phyloP scores from a whole-genome alignment of 345 rosid species.

The Lenwebbia sp. region DNA sequence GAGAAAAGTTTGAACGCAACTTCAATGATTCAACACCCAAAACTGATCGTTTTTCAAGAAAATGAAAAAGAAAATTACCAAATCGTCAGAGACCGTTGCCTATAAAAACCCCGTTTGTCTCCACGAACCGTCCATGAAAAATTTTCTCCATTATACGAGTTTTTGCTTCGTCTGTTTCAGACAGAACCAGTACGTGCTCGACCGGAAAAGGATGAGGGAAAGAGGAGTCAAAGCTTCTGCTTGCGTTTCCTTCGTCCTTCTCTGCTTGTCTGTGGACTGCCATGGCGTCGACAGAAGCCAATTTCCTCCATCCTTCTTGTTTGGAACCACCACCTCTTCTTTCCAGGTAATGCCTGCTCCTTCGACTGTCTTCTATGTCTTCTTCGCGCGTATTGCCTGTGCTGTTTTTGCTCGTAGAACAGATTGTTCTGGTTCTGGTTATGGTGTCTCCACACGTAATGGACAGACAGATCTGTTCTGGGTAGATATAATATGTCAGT shows the following conservation, averaged over 20 bases:
- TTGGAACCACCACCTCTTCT: constrained; percentile 1
- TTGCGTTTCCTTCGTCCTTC: background rate
- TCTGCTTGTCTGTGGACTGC: background rate
- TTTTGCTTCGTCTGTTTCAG: background rate
- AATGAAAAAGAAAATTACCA: background rate
- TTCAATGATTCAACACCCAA: background rate
- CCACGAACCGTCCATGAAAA: background rate
- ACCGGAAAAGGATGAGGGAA: background rate
- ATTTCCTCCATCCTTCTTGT: constrained; percentile 1
- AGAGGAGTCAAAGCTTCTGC: background rate
- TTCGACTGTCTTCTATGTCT: background rate
- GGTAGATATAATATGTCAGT: background rate
- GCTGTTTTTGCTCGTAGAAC: background rate
- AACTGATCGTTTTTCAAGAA: background rate
- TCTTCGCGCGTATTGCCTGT: background rate
- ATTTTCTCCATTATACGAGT: background rate
- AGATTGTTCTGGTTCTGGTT: background rate
- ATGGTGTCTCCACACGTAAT: background rate
- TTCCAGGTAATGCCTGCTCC: background rate
- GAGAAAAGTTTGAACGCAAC: background rate
- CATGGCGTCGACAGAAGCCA: background rate
- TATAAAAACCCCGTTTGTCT: background rate
- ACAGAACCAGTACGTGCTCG: background rate
- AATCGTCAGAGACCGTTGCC: background rate
- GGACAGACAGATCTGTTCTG: background rate